A percentile compares a stretch with the other conserved stretches of the same genome.
Evolutionary conservation across 805 yeast genomes (phyloP).

Genomic region (Candida bentonensis): DNA sequence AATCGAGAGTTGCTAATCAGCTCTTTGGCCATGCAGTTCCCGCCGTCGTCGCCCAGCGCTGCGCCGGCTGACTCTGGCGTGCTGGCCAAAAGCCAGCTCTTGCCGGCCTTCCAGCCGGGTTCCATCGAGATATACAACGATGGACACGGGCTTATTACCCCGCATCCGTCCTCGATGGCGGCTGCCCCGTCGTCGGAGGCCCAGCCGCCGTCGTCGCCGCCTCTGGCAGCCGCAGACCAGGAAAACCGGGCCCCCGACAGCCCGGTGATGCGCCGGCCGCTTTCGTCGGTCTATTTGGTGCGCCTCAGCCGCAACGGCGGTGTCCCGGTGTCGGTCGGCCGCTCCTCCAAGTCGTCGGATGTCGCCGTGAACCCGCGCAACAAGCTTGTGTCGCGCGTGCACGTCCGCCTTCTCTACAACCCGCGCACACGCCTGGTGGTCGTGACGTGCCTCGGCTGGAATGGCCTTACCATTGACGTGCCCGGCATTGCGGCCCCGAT

Average conservation of each 20-base stretch:
- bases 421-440: slow-evolving; percentile 27
- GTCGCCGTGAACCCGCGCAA: slow-evolving; percentile 32
- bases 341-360: slow-evolving; percentile 51
- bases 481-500: slow-evolving; percentile 26
- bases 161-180: neutral
- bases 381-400: slow-evolving; percentile 54
- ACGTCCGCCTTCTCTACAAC: slow-evolving; percentile 37
- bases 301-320: neutral
- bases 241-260: neutral
- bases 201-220: neutral
- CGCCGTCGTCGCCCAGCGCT: neutral
- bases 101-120: neutral
- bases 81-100: neutral
- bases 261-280: neutral
- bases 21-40: neutral
- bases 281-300: neutral
- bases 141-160: neutral
- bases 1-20: no score
- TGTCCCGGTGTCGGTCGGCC: slow-evolving; percentile 37
- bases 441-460: slow-evolving; percentile 66
- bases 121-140: neutral
- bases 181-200: neutral
- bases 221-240: neutral
- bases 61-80: neutral
- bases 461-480: slow-evolving; percentile 58